phyloP scores from a whole-genome alignment of 345 rosid genomes.

The Salix udensis region DNA sequence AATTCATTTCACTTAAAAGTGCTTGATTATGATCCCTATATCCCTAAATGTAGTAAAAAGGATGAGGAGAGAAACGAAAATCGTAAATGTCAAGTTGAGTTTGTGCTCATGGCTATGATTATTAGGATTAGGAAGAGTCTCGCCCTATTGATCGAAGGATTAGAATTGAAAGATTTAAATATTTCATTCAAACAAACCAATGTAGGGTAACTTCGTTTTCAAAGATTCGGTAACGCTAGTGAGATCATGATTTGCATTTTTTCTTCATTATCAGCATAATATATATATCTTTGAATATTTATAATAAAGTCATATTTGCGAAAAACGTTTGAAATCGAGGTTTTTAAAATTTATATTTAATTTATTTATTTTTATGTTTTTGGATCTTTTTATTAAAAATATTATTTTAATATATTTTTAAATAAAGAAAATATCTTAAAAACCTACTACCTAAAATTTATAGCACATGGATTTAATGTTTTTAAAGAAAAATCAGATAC shows the following conservation, averaged over 20 bases:
- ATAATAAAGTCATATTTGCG: no score
- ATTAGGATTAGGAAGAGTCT: background rate
- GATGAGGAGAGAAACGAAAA: background rate
- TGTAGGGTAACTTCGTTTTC: background rate
- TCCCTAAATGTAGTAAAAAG: background rate
- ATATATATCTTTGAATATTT: background rate
- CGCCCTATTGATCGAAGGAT: background rate
- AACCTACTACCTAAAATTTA: background rate
- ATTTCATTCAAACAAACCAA: background rate
- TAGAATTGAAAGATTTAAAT: background rate
- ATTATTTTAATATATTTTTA: no score
- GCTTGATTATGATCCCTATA: background rate
- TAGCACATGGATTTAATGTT: background rate
- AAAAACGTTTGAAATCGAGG: no score
- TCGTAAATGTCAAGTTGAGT: background rate
- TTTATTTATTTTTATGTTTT: no score
- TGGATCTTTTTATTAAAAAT: no score
- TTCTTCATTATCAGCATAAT: background rate
- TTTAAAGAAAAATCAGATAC: background rate
- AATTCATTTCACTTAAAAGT: no score
- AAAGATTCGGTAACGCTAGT: slow-evolving; percentile 8
- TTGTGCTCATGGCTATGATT: background rate
- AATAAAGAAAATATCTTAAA: no score
- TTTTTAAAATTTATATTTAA: no score
- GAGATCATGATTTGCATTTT: slow-evolving; percentile 3